Evolutionary conservation across 1,284 basidiomycete genomes (phyloP).

Genomic region (Cutaneotrichosporon cavernicola): DNA sequence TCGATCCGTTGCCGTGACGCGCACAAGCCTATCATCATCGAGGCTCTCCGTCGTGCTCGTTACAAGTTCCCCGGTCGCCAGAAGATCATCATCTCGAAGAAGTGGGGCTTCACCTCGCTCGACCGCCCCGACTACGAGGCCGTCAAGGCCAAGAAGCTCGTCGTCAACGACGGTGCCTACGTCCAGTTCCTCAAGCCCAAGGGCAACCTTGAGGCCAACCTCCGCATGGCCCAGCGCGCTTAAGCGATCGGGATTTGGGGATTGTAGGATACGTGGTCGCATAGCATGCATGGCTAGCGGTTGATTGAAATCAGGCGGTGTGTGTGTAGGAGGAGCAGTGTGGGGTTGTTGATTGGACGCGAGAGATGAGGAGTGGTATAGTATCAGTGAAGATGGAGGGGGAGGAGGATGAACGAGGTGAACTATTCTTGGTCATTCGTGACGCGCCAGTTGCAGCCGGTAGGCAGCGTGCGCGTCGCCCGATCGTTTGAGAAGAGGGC

Average conservation of each 20-base stretch:
- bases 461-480: no score
- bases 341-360: no score
- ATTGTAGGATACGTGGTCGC: slow-evolving; percentile 25
- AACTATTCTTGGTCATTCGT: no score
- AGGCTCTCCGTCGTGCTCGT: slow-evolving; percentile 93
- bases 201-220: slow-evolving; percentile 79
- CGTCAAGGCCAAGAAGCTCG: slow-evolving; percentile 84
- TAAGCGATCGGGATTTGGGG: slow-evolving; percentile 33
- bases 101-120: slow-evolving; percentile 98
- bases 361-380: no score
- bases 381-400: no score
- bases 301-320: background rate
- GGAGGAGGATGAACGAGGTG: no score
- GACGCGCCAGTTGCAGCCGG: no score
- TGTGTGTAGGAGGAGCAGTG: background rate
- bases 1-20: slow-evolving; percentile 90
- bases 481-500: no score
- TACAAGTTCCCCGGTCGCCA: slow-evolving; percentile 99
- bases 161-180: slow-evolving; percentile 64
- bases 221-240: slow-evolving; percentile 76
- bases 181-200: slow-evolving; percentile 82
- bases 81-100: slow-evolving; percentile 97
- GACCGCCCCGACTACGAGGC: slow-evolving; percentile 84
- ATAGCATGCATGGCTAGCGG: slow-evolving; percentile 28
- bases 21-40: slow-evolving; percentile 86